Conservation (phyloP, 768 basidiomycete genomes). For the Agaricus bisporus region DNA sequence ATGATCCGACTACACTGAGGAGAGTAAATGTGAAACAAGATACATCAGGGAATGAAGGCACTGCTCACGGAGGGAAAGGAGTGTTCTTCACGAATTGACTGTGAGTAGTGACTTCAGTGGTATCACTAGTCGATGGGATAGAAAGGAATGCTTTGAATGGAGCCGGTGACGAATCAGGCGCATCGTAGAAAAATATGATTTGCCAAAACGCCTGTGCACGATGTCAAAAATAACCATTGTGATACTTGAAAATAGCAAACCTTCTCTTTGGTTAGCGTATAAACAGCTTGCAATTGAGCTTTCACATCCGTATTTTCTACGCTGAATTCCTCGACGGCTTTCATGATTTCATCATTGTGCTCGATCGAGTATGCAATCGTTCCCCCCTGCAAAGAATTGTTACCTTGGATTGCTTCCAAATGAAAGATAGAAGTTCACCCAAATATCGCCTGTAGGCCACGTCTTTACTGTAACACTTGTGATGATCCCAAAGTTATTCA, state of each 20-base stretch:
- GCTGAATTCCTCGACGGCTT: conserved; percentile 35
- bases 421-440: conserved; percentile 34
- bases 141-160: conserved; percentile 47
- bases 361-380: conserved; percentile 47
- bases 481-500: conserved; percentile 64
- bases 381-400: background rate
- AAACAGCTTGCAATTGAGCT: conserved; percentile 28
- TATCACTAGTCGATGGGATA: conserved; percentile 23
- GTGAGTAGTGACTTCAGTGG: conserved; percentile 13
- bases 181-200: conserved; percentile 55
- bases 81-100: conserved; percentile 31
- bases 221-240: background rate
- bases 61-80: conserved; percentile 35
- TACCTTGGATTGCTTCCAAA: background rate
- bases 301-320: conserved; percentile 43
- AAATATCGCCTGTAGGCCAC: conserved; percentile 49
- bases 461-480: conserved; percentile 51
- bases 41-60: conserved; percentile 27
- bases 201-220: background rate
- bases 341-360: conserved; percentile 20
- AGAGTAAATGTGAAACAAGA: conserved; percentile 22
- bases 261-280: conserved; percentile 35
- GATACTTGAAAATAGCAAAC: conserved; percentile 10
- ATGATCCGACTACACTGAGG: conserved; percentile 16
- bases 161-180: conserved; percentile 38